Percentiles rank a stretch among this genome's conserved stretches.
These are phyloP conservation scores for Cladosporium sp. DNA, from an alignment of 2,329 filamentous ascomycete species.

Conservation along the genomic window DNA sequence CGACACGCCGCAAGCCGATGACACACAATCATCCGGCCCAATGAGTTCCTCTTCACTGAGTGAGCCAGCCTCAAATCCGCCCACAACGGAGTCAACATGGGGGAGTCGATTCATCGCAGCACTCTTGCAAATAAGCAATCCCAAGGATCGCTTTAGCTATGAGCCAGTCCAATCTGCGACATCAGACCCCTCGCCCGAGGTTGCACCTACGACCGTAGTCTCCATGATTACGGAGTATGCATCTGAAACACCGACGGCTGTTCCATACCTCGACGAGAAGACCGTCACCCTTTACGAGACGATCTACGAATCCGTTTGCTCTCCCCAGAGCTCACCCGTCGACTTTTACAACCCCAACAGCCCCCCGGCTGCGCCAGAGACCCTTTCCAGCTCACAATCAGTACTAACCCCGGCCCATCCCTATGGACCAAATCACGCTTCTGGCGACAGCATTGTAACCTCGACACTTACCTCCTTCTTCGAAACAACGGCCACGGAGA, in stretches of 20 bases:
- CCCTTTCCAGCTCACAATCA: conserved; percentile 4
- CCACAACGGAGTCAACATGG: conserved; percentile 12
- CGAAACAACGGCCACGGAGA: conserved; percentile 8
- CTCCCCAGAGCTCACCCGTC: conserved; percentile 4
- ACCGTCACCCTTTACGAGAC: conserved; percentile 9
- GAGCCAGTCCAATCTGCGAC: background rate
- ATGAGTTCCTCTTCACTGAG: conserved; percentile 13
- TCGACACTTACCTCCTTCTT: conserved; percentile 1
- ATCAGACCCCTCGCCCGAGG: conserved; percentile 10
- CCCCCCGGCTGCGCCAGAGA: conserved; percentile 12
- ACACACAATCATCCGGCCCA: conserved; percentile 1
- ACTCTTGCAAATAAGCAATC: background rate
- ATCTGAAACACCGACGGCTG: conserved; percentile 12
- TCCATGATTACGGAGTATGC: conserved; percentile 10
- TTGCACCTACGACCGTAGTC: conserved; percentile 11
- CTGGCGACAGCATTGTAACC: conserved; percentile 10
- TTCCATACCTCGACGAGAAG: conserved; percentile 9
- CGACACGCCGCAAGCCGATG: conserved; percentile 9
- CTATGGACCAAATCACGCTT: background rate
- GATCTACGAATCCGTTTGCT: conserved; percentile 7
- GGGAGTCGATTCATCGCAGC: conserved; percentile 10
- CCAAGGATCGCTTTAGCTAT: conserved; percentile 9
- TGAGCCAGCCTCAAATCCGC: conserved; percentile 14
- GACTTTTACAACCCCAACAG: conserved; percentile 11
- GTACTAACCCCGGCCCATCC: conserved; percentile 9